Evolutionary conservation across 495 filamentous ascomycete genomes (phyloP).

Genomic region (Aspergillus cristatus): DNA sequence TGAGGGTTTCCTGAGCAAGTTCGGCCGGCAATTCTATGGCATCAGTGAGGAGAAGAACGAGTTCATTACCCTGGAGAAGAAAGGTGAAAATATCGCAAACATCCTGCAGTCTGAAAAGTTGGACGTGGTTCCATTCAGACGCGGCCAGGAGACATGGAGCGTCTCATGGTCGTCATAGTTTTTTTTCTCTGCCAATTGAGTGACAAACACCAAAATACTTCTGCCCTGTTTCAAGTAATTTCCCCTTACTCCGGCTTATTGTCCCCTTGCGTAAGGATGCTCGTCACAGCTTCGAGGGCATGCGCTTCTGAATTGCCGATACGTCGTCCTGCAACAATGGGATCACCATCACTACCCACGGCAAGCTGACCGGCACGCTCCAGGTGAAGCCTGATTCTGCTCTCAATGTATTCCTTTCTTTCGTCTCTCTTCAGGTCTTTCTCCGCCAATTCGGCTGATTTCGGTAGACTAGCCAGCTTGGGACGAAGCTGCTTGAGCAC

Average conservation of each 20-base stretch:
- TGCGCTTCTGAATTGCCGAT: constrained; percentile 37
- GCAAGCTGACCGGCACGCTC: constrained; percentile 36
- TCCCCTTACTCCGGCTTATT: constrained; percentile 13
- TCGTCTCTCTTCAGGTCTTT: constrained; percentile 39
- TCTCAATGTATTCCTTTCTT: constrained; percentile 68
- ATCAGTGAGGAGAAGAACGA: constrained; percentile 38
- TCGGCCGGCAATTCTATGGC: constrained; percentile 69
- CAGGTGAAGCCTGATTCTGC: constrained; percentile 43
- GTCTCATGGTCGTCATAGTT: constrained; percentile 33
- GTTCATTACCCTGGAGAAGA: constrained; percentile 53
- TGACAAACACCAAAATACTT: constrained; percentile 1
- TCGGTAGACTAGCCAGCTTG: constrained; percentile 44
- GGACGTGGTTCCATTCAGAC: constrained; percentile 63
- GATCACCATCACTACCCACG: constrained; percentile 27
- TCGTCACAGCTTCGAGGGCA: constrained; percentile 36
- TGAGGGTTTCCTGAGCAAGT: constrained; percentile 64
- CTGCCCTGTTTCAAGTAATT: background rate
- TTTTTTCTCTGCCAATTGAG: background rate
- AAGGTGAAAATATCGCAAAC: constrained; percentile 46
- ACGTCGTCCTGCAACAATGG: constrained; percentile 31
- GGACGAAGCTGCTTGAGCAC: constrained; percentile 55
- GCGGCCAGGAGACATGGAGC: constrained; percentile 58
- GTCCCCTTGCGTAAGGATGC: constrained; percentile 29
- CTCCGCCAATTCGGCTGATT: constrained; percentile 21
- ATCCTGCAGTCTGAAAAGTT: constrained; percentile 41